Evolutionary conservation across 148 eudicot genomes (phyloP).

Genomic region (Simmondsia chinensis): DNA sequence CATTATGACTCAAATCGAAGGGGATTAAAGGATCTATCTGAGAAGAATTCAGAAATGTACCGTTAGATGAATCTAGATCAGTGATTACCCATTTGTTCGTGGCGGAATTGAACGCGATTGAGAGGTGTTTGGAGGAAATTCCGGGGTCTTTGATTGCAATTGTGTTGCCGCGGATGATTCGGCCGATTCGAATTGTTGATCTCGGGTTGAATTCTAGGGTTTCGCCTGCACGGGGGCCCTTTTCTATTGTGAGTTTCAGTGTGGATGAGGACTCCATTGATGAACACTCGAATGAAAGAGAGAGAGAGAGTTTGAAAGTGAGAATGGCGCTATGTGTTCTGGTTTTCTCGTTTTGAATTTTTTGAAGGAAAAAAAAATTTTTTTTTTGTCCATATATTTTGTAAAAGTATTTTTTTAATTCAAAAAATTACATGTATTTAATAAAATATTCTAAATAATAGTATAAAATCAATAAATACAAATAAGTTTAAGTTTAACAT

Average conservation of each 20-base stretch:
- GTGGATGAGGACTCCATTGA: slow-evolving; percentile 25
- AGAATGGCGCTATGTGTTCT: too few species aligned
- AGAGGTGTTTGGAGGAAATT: slow-evolving; percentile 63
- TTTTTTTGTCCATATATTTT: too few species aligned
- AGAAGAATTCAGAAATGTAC: slow-evolving; percentile 41
- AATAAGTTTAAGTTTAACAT: too few species aligned
- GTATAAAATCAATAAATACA: too few species aligned
- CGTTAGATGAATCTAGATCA: slow-evolving; percentile 72
- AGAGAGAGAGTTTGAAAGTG: background rate
- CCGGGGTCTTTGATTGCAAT: slow-evolving; percentile 65
- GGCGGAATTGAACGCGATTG: slow-evolving; percentile 26
- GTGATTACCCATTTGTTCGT: slow-evolving; percentile 36
- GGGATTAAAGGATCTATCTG: slow-evolving; percentile 22
- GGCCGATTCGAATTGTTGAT: slow-evolving; percentile 38
- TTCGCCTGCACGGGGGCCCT: slow-evolving; percentile 70
- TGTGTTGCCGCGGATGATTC: slow-evolving; percentile 54
- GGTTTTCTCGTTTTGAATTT: too few species aligned
- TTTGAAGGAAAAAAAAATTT: too few species aligned
- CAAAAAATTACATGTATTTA: too few species aligned
- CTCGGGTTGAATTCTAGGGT: slow-evolving; percentile 32
- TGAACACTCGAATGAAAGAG: background rate
- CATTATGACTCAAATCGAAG: slow-evolving; percentile 31
- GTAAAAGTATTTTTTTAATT: too few species aligned
- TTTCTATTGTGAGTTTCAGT: slow-evolving; percentile 44
- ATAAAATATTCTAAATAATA: too few species aligned